Percentiles rank a stretch among this genome's conserved stretches.
Conservation (phyloP, 106 monocot genomes). For the Triglochin maritima region DNA sequence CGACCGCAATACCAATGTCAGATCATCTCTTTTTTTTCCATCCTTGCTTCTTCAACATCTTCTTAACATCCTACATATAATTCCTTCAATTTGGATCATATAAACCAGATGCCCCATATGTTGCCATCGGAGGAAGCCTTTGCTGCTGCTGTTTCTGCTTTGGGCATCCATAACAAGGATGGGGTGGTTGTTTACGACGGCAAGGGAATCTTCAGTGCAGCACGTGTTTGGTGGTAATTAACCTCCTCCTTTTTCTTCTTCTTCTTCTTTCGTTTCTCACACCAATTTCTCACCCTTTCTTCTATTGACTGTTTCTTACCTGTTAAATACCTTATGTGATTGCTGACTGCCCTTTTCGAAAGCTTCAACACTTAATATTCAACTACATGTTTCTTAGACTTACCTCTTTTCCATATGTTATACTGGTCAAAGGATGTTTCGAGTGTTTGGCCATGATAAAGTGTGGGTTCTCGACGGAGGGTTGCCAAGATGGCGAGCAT, state of each 20-base stretch:
- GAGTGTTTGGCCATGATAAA: conserved; percentile 86
- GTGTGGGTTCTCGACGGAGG: conserved; percentile 98
- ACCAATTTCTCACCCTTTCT: neutral
- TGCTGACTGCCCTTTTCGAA: no score
- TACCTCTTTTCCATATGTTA: neutral
- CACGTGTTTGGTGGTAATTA: conserved; percentile 97
- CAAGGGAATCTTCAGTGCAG: conserved; percentile 95
- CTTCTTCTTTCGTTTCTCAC: neutral
- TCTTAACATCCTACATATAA: neutral
- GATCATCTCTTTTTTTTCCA: conserved; percentile 5
- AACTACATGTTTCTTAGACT: no score
- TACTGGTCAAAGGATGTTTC: conserved; percentile 70
- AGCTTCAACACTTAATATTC: no score
- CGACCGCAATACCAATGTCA: conserved; percentile 67
- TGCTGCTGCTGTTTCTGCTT: conserved; percentile 92
- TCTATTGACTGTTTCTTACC: neutral
- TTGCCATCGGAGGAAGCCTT: conserved; percentile 94
- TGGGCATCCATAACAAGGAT: conserved; percentile 85
- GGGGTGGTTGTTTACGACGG: conserved; percentile 95
- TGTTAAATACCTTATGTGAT: no score
- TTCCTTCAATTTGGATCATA: neutral
- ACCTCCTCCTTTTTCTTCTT: no score
- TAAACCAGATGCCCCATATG: conserved; percentile 89
- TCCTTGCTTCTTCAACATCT: neutral
- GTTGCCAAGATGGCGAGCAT: conserved; percentile 83